These are phyloP conservation scores for Penicillium steckii DNA, from an alignment of 495 filamentous ascomycete genomes.

Conservation along the genomic window DNA sequence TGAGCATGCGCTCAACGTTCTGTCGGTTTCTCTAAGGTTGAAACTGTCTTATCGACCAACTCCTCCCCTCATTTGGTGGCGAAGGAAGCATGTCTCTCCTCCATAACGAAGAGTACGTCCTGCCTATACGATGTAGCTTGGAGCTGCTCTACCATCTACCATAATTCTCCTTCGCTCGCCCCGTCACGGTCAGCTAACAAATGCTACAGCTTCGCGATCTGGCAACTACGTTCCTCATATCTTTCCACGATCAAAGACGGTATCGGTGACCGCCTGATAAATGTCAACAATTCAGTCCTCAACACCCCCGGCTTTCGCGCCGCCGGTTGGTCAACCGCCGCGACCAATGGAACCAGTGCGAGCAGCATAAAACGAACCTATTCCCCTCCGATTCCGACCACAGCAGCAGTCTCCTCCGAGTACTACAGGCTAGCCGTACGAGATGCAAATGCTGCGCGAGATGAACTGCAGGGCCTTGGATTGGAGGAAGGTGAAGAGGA, in stretches of 20 bases:
- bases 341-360: conserved; percentile 38
- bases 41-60: background rate
- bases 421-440: conserved; percentile 60
- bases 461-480: conserved; percentile 36
- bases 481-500: conserved; percentile 73
- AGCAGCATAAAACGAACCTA: conserved; percentile 85
- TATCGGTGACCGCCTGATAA: conserved; percentile 92
- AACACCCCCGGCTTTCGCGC: conserved; percentile 95
- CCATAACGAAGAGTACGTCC: conserved; percentile 89
- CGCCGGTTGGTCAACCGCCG: conserved; percentile 83
- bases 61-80: background rate
- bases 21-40: conserved; percentile 2
- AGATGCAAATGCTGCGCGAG: conserved; percentile 31
- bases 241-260: conserved; percentile 89
- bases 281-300: conserved; percentile 82
- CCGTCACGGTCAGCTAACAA: conserved; percentile 16
- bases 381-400: conserved; percentile 93
- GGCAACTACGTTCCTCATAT: conserved; percentile 90
- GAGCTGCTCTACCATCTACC: background rate
- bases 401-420: conserved; percentile 66
- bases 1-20: conserved; percentile 16
- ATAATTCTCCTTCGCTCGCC: background rate
- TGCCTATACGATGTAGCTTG: background rate
- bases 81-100: conserved; percentile 76
- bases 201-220: conserved; percentile 76